Conservation (phyloP, 2,329 filamentous ascomycete species). For the Cercospora sesami region DNA sequence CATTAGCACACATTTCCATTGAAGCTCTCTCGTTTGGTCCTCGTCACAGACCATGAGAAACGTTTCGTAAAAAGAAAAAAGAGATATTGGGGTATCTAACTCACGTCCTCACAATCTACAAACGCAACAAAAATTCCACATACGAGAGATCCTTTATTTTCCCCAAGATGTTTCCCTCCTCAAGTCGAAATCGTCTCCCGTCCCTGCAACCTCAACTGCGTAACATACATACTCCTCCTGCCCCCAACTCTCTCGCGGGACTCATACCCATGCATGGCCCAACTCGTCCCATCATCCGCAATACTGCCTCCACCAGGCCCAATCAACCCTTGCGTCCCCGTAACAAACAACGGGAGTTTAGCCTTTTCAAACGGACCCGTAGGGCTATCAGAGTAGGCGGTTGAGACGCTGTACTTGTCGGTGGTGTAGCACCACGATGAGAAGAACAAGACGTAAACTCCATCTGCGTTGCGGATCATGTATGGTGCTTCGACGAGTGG, state of each 20-base stretch:
- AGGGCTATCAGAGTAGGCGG: conserved; percentile 17
- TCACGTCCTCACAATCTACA: background rate
- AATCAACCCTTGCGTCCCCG: conserved; percentile 32
- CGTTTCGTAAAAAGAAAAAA: too few relatives aligned
- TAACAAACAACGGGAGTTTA: conserved; percentile 17
- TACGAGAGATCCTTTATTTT: too few relatives aligned
- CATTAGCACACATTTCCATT: too few relatives aligned
- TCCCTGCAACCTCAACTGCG: conserved; percentile 8
- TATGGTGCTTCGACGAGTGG: conserved; percentile 35
- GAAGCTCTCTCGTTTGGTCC: too few relatives aligned
- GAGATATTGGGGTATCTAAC: background rate
- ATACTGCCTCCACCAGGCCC: conserved; percentile 23
- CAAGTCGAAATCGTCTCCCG: conserved; percentile 4
- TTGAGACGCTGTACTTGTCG: conserved; percentile 20
- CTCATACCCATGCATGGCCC: conserved; percentile 25
- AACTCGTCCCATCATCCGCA: conserved; percentile 17
- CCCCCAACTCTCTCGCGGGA: conserved; percentile 8
- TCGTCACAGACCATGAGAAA: too few relatives aligned
- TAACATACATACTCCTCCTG: conserved; percentile 21
- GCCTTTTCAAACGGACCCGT: conserved; percentile 21
- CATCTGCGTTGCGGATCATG: conserved; percentile 26
- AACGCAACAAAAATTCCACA: too few relatives aligned
- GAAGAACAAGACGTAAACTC: conserved; percentile 34
- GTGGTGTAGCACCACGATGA: conserved; percentile 32
- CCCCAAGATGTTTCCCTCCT: background rate